Evolutionary conservation across 108 stramenopile genomes (phyloP).

Genomic region (Conticribra weissflogii): DNA sequence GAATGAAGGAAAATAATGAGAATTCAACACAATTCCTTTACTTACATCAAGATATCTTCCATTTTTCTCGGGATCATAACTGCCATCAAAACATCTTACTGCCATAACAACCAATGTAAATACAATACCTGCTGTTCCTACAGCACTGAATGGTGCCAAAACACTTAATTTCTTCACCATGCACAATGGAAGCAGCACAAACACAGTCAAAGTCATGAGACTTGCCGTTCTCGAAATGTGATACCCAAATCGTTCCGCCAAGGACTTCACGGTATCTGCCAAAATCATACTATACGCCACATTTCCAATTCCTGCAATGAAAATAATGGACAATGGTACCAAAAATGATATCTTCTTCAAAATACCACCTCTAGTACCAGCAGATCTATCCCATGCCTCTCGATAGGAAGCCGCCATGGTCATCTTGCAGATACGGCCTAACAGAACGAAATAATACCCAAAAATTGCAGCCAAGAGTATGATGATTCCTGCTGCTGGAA

Average conservation of each 20-base stretch:
- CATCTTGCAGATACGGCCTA: conserved; percentile 63
- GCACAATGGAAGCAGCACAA: conserved; percentile 81
- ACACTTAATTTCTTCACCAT: conserved; percentile 72
- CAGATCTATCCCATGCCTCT: conserved; percentile 80
- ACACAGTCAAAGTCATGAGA: conserved; percentile 52
- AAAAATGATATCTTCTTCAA: conserved; percentile 19
- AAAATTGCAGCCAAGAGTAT: conserved; percentile 64
- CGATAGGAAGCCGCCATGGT: conserved; percentile 64
- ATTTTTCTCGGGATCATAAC: conserved; percentile 50
- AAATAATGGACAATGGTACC: conserved; percentile 36
- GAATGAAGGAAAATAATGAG: not conserved
- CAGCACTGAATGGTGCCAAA: conserved; percentile 69
- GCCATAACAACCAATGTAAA: conserved; percentile 58
- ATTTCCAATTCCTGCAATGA: conserved; percentile 54
- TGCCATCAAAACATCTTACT: conserved; percentile 66
- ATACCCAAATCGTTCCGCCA: conserved; percentile 37
- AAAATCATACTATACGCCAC: conserved; percentile 81
- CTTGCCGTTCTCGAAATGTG: conserved; percentile 20
- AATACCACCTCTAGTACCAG: conserved; percentile 22
- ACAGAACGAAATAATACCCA: conserved; percentile 80
- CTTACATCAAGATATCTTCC: conserved; percentile 44
- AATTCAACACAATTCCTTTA: not conserved
- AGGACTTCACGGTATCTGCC: conserved; percentile 68
- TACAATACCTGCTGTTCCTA: conserved; percentile 62
- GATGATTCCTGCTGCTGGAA: conserved; percentile 63